Evolutionary conservation across 768 basidiomycete genomes (phyloP), one percentile per base, ranked within the genome.

Genomic region (Mycena belliarum): DNA sequence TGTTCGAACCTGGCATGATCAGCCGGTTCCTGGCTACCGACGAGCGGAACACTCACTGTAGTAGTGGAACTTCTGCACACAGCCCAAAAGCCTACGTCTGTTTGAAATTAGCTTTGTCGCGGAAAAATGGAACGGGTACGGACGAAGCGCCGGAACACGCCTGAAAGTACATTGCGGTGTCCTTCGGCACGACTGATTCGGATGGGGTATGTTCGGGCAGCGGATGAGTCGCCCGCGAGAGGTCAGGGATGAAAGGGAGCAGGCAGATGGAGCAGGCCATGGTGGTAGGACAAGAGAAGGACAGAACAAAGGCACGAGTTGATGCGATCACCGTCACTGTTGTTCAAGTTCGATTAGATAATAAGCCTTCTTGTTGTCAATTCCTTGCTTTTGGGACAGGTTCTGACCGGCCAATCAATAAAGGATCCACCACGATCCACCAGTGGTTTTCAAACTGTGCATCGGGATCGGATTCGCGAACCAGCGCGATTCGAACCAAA

Each of bases 221-320:
- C 12, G 62, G 61, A 6, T 64, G 62, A 4, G 42, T 40, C 3
- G 61, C 40, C 8, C 54, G 57, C 12, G 2, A 24, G 14, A 47
- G 52, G 23, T 54, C 53, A 9, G 68, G 68, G 14, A 64, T 59
- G 59, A 69, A 68, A 6, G 69, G 67, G 11, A 69, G 63, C n/a
- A 61, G 67, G 55, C 69, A 70, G 26, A 70, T 49, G 51, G 57
- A 46, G 52, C 68, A 70, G 25, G 65, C 66, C 67, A 69, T 66
- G 57, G 54, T 49, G 47, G 23, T 4, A 21, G 28, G 21, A 24
- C 24, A 37, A 15, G 37, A 37, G 21, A 37, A 7, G 11, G 21
- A 49, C 23, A 23, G 37, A 16, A 49, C 23, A 23, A 49, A 16
- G 33, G 6, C 29, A 32, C 29, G 29, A 32, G 29, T 32, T 32